These are phyloP conservation scores for Davidsoniella australis DNA, from an alignment of 2,329 filamentous ascomycete genomes.

Conservation along the genomic window DNA sequence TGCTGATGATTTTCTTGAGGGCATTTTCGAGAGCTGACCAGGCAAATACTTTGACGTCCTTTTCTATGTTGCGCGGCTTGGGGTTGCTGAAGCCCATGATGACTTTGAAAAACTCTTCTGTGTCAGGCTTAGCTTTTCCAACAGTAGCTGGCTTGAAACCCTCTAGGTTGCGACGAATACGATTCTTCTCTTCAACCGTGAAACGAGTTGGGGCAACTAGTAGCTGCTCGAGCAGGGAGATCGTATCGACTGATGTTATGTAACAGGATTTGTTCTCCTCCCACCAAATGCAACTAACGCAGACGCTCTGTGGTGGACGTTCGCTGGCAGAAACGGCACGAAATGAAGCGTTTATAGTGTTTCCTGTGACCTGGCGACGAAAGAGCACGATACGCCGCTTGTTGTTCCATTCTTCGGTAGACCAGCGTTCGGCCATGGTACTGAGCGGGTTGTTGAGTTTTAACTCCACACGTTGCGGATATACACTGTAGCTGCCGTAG, in stretches of 20 bases:
- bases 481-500: slow-evolving; percentile 37
- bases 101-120: slow-evolving; percentile 94
- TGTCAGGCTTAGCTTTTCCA: slow-evolving; percentile 80
- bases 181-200: slow-evolving; percentile 95
- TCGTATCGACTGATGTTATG: slow-evolving; percentile 93
- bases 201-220: slow-evolving; percentile 62
- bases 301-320: slow-evolving; percentile 67
- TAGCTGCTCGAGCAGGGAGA: slow-evolving; percentile 81
- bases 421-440: slow-evolving; percentile 71
- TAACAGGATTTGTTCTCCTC: slow-evolving; percentile 78
- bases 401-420: slow-evolving; percentile 58
- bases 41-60: slow-evolving; percentile 96
- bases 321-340: slow-evolving; percentile 63
- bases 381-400: slow-evolving; percentile 81
- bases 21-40: slow-evolving; percentile 82
- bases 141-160: slow-evolving; percentile 86
- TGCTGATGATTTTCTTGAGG: slow-evolving; percentile 94
- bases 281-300: slow-evolving; percentile 97
- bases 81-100: slow-evolving; percentile 96
- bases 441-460: slow-evolving; percentile 77
- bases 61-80: slow-evolving; percentile 95
- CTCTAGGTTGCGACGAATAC: slow-evolving; percentile 87
- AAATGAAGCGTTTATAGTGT: slow-evolving; percentile 67
- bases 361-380: slow-evolving; percentile 63
- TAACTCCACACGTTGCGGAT: slow-evolving; percentile 57